phyloP scores from a whole-genome alignment of 495 filamentous ascomycete species.

The Aspergillus mulundensis region DNA sequence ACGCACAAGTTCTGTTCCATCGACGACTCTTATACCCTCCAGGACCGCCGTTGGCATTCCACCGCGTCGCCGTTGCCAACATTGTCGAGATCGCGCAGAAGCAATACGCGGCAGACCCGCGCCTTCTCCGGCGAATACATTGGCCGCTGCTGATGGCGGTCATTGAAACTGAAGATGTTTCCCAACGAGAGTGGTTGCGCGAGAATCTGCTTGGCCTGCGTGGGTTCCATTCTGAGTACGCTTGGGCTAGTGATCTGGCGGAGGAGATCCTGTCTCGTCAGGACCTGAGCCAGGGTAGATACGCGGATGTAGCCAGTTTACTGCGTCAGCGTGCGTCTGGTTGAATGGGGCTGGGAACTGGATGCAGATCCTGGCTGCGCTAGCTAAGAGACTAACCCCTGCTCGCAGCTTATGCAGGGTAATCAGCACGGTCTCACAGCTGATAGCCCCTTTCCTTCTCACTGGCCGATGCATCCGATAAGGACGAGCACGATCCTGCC shows the following conservation, averaged over 20 bases:
- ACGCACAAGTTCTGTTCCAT: constrained; percentile 40
- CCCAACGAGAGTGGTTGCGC: constrained; percentile 38
- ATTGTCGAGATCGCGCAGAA: constrained; percentile 40
- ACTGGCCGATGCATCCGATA: constrained; percentile 9
- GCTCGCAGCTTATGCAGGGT: not conserved
- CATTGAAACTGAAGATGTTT: constrained; percentile 37
- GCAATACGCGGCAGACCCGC: constrained; percentile 33
- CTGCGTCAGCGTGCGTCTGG: constrained; percentile 17
- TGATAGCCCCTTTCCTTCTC: constrained; percentile 8
- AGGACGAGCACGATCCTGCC: not conserved
- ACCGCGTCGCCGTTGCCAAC: constrained; percentile 29
- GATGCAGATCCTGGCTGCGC: not conserved
- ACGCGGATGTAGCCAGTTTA: constrained; percentile 34
- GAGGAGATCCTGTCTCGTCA: constrained; percentile 33
- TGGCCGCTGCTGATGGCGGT: constrained; percentile 46
- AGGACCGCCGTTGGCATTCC: constrained; percentile 23
- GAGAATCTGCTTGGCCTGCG: constrained; percentile 33
- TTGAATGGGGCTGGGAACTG: too few relatives aligned
- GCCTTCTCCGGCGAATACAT: constrained; percentile 36
- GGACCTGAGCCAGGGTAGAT: constrained; percentile 23
- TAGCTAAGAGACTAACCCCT: not conserved
- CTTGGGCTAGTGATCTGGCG: constrained; percentile 32
- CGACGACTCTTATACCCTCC: constrained; percentile 33
- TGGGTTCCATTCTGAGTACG: constrained; percentile 30
- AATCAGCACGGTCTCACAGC: not conserved